Evolutionary conservation across 73 alveolate genomes (phyloP), one percentile per base, ranked within the genome.

Genomic region (Uronychia setigera): DNA sequence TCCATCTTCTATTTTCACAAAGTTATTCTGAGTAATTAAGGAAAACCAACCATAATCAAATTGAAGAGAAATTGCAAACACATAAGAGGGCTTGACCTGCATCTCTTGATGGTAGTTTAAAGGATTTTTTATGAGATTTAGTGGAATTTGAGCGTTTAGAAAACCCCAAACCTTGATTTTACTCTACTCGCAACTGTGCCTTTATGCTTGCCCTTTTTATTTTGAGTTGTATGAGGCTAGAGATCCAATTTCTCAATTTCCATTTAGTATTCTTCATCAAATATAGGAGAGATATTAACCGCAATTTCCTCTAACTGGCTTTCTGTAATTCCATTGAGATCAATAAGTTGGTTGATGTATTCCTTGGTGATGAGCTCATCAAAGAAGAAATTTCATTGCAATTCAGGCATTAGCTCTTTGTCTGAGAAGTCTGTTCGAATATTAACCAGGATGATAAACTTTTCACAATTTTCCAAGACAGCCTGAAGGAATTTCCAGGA

Each of bases 71-170:
- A 85, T 26, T 76, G 30, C 27, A 85, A 57, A 57, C 86, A 35
- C 25, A 85, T 29, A 81, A 85, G 30, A 29, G 86, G 86, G 35
- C 77, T 85, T 0, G 86, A 85, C 33, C 77, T 81, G 46, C 91
- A 85, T 85, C 91, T 85, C 30, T 78, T 14, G 35, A 85, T 13
- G 33, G 91, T 33, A 0, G 58, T 26, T 33, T 76, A 19, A 74
- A 85, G 75, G 28, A 85, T 67, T 11, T 35, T 46, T 19, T 46
- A 5, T 46, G 5, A 19, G 19, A 46, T 19, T 11, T 5, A 46
- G 19, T 46, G 67, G 67, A 46, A 46, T 19, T 19, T 5, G 19
- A 11, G 5, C 19, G 19, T 46, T 46, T 46, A 19, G 67, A 19
- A 46, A 19, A 46, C 67, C 67, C 67, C 67, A 11, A 11, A 11